Evolutionary conservation across 331 rosid species (phyloP).

Genomic region (Spiraea crenata): DNA sequence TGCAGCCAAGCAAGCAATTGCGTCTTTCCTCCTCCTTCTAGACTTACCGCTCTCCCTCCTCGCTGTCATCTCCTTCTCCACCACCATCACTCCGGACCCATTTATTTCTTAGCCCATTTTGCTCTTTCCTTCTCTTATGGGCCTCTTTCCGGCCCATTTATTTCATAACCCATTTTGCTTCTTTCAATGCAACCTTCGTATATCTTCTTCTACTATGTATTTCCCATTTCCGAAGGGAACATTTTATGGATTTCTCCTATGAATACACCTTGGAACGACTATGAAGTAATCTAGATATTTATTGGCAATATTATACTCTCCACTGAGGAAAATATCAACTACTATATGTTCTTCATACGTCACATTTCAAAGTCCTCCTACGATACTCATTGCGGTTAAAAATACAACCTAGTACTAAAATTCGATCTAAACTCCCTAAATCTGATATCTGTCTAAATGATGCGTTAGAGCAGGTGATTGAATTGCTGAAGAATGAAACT

Average conservation of each 20-base stretch:
- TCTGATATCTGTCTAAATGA: not conserved
- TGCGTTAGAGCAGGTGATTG: not conserved
- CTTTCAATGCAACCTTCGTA: no score
- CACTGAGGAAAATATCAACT: no score
- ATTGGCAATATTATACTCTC: no score
- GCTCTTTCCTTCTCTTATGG: not conserved
- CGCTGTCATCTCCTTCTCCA: conserved; percentile 26
- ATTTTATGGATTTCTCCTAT: no score
- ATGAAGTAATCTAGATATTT: no score
- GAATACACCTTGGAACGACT: no score
- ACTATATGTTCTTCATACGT: no score
- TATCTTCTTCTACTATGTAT: no score
- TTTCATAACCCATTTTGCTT: not conserved
- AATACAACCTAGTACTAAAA: no score
- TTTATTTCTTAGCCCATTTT: not conserved
- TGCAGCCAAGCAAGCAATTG: conserved; percentile 40
- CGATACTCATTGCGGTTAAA: no score
- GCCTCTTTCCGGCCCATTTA: not conserved
- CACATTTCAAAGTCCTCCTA: no score
- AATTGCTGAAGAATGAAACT: not conserved
- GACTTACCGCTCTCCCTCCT: conserved; percentile 14
- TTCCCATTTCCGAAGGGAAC: no score
- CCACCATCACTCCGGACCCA: not conserved
- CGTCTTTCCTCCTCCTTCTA: not conserved
- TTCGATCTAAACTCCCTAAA: not conserved